A percentile compares a stretch with the other conserved stretches of the same genome.
These are phyloP conservation scores for Otatea glauca DNA, from an alignment of 176 grass and related monocot genomes.

Conservation along the genomic window DNA sequence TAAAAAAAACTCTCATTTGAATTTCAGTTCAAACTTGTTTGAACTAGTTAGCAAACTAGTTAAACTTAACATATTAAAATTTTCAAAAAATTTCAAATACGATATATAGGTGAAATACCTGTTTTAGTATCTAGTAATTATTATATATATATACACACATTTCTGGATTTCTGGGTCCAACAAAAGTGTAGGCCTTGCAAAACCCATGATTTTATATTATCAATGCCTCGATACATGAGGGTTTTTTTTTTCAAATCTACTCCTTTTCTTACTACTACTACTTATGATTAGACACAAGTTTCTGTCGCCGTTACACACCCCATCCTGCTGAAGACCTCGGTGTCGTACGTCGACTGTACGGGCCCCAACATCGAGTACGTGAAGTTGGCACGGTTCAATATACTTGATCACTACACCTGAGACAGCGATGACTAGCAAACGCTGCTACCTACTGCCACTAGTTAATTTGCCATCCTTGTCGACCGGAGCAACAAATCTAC, in stretches of 20 bases:
- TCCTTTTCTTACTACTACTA: too few relatives aligned
- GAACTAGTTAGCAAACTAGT: too few relatives aligned
- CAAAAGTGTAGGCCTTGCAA: neutral
- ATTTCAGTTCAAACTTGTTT: too few relatives aligned
- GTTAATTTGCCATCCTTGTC: conserved; percentile 28
- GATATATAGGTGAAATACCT: too few relatives aligned
- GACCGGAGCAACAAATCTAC: conserved; percentile 16
- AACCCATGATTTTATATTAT: too few relatives aligned
- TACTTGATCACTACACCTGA: neutral
- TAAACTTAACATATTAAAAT: too few relatives aligned
- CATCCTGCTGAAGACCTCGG: neutral
- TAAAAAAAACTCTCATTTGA: too few relatives aligned
- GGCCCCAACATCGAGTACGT: neutral
- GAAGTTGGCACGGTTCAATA: neutral
- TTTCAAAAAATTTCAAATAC: too few relatives aligned
- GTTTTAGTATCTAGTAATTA: too few relatives aligned
- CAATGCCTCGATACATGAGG: too few relatives aligned
- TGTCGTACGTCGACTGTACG: conserved; percentile 19
- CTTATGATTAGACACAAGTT: neutral
- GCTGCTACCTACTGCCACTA: neutral
- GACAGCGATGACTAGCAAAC: neutral
- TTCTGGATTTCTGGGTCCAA: neutral
- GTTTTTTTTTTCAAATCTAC: too few relatives aligned
- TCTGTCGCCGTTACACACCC: neutral
- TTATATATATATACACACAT: too few relatives aligned